Evolutionary conservation across 1,284 basidiomycete genomes (phyloP).

Genomic region (Pseudomicrostroma phylloplanum): DNA sequence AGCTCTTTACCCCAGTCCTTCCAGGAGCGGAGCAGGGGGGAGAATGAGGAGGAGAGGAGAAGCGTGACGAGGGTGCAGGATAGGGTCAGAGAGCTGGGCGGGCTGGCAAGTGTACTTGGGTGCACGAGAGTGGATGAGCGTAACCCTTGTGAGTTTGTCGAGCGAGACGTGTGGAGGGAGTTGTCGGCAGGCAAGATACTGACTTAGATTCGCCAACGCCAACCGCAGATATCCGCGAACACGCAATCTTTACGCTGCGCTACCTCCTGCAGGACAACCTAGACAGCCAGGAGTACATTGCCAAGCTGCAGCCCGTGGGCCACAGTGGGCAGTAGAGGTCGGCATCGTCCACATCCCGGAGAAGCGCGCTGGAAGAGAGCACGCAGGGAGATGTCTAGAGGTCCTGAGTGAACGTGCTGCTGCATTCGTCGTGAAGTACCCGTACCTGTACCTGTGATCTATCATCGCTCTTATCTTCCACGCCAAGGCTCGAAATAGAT

Average conservation of each 20-base stretch:
- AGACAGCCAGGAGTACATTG: not conserved
- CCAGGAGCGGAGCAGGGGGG: not conserved
- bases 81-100: not conserved
- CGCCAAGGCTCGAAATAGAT: no score
- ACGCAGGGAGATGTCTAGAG: no score
- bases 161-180: no score
- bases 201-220: no score
- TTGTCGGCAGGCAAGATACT: no score
- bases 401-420: no score
- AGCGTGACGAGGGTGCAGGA: slow-evolving; percentile 1
- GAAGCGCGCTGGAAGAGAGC: no score
- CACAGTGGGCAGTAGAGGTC: not conserved
- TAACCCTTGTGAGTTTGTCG: not conserved
- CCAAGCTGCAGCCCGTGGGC: not conserved
- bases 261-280: slow-evolving; percentile 2
- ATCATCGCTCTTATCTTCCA: no score
- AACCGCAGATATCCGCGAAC: slow-evolving; percentile 5
- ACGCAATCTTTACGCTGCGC: not conserved
- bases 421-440: no score
- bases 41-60: not conserved
- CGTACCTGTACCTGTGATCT: no score
- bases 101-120: not conserved
- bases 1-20: slow-evolving; percentile 5
- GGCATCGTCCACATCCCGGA: no score
- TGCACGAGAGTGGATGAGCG: slow-evolving; percentile 1